Percentiles rank a stretch among this genome's conserved stretches.
Conservation (phyloP, 768 basidiomycete species). For the Russula griseocarnosa region DNA sequence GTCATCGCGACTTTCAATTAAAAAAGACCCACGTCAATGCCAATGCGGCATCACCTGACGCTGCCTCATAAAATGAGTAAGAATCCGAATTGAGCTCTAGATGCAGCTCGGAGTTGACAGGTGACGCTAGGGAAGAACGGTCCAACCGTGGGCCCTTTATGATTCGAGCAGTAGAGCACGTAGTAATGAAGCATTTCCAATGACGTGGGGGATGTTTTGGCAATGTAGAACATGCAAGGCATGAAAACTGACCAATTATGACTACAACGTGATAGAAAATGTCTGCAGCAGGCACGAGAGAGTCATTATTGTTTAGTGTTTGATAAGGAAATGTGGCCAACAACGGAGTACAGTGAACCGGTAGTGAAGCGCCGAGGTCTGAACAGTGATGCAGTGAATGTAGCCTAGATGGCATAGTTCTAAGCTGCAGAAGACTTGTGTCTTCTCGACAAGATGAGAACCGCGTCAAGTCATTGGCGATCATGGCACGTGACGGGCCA, state of each 20-base stretch:
- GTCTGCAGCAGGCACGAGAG: background rate
- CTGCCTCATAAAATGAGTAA: background rate
- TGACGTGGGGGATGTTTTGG: too few species aligned
- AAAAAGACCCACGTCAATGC: too few species aligned
- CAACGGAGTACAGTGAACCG: background rate
- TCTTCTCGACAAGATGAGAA: background rate
- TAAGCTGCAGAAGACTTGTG: background rate
- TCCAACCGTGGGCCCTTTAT: background rate
- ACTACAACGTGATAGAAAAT: background rate
- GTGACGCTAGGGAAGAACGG: background rate
- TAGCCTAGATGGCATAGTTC: background rate
- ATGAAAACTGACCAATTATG: background rate
- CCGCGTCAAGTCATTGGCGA: background rate
- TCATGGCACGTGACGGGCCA: slow-evolving; percentile 11
- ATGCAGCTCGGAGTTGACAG: background rate
- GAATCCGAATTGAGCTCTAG: background rate
- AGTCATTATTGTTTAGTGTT: background rate
- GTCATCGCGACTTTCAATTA: too few species aligned
- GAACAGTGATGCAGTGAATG: background rate
- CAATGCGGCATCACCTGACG: background rate
- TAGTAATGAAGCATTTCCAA: too few species aligned
- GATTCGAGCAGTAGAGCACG: background rate
- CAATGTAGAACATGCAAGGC: too few species aligned
- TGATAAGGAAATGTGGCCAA: background rate
- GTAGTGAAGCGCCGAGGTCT: background rate